phyloP scores from a whole-genome alignment of 2,329 filamentous ascomycete genomes.

The Aspergillus viridinutans region DNA sequence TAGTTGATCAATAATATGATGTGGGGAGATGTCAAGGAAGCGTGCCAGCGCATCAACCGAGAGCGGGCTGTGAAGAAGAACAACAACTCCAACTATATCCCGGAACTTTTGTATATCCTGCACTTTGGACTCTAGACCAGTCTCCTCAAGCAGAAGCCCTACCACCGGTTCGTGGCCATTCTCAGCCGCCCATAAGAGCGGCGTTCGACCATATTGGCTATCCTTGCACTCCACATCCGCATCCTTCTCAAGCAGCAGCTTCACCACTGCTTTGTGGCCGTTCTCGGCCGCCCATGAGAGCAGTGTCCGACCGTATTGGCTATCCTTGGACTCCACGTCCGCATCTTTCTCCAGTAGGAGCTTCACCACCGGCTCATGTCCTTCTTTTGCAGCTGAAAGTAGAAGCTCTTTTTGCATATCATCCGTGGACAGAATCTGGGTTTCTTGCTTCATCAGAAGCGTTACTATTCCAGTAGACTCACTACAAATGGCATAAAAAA shows the following conservation, averaged over 20 bases:
- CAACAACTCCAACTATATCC: no score
- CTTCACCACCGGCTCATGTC: conserved; percentile 6
- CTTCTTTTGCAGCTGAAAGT: conserved; percentile 3
- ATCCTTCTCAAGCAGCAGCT: neutral
- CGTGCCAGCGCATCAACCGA: no score
- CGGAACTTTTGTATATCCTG: neutral
- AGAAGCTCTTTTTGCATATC: conserved; percentile 5
- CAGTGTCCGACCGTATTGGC: neutral
- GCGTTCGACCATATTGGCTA: no score
- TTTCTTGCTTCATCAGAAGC: conserved; percentile 3
- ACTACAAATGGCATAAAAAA: neutral
- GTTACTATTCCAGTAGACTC: neutral
- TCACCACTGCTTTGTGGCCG: conserved; percentile 2
- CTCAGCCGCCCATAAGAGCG: no score
- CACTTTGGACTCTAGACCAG: no score
- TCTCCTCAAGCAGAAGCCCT: no score
- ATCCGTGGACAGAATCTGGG: conserved; percentile 8
- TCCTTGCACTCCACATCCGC: neutral
- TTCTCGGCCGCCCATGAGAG: conserved; percentile 5
- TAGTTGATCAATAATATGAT: no score
- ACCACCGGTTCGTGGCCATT: no score
- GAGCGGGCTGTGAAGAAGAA: no score
- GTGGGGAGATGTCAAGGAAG: no score
- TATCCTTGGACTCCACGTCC: conserved; percentile 6
- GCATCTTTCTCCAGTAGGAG: conserved; percentile 11